Percentiles rank a stretch among this genome's conserved stretches.
Evolutionary conservation across 129 eudicot species (phyloP).

Genomic region (Arctium minus): DNA sequence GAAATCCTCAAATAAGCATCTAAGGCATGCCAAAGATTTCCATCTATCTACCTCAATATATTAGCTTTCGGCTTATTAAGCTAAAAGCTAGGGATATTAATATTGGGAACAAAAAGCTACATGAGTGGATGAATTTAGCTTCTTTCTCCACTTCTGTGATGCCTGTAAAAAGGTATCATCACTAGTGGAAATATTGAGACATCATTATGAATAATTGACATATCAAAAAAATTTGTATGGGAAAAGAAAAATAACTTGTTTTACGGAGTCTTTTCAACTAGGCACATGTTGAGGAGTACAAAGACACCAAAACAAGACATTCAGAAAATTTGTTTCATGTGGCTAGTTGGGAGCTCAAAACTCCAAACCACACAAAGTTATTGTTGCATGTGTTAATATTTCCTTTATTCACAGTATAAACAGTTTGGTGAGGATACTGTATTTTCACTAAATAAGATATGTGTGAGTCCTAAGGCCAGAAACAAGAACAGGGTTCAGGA

Average conservation of each 20-base stretch:
- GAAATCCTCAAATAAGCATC: conserved; percentile 9
- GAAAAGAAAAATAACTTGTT: neutral
- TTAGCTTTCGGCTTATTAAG: conserved; percentile 5
- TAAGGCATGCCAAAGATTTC: neutral
- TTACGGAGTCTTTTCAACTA: neutral
- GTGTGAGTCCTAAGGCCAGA: neutral
- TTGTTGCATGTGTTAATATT: neutral
- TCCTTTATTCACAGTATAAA: neutral
- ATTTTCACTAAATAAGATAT: neutral
- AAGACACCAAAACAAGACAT: neutral
- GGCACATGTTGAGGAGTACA: neutral
- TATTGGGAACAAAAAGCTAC: conserved; percentile 14
- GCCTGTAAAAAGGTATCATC: conserved; percentile 12
- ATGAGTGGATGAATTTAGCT: conserved; percentile 19
- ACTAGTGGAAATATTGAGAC: neutral
- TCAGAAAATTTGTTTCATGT: neutral
- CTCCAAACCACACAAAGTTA: neutral
- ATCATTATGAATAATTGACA: neutral
- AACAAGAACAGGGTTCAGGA: neutral
- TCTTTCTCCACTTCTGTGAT: conserved; percentile 23
- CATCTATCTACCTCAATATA: neutral
- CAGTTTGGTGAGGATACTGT: neutral
- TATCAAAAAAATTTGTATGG: neutral
- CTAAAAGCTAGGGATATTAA: conserved; percentile 18
- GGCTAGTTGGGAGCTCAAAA: neutral